Conservation (phyloP, 2,329 filamentous ascomycete species). For the Escovopsis sp. region DNA sequence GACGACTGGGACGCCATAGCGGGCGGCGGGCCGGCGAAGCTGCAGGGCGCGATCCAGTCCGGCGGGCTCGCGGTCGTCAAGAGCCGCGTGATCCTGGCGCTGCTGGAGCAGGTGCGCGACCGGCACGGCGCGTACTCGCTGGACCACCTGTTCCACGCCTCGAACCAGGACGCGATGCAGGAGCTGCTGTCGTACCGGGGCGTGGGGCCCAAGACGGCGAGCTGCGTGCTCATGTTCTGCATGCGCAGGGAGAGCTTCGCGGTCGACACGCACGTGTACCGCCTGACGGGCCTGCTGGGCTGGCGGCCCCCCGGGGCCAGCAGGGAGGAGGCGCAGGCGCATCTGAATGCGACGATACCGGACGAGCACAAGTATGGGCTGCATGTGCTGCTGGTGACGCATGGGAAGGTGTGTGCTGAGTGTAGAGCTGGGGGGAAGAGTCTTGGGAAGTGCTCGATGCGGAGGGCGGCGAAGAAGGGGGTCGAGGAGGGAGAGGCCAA, state of each 20-base stretch:
- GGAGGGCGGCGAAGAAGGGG: conserved; percentile 21
- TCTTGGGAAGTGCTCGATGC: conserved; percentile 23
- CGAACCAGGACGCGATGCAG: conserved; percentile 31
- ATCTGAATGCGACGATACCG: conserved; percentile 32
- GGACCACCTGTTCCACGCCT: conserved; percentile 29
- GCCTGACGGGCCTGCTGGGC: conserved; percentile 31
- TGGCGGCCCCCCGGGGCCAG: conserved; percentile 28
- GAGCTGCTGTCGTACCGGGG: conserved; percentile 34
- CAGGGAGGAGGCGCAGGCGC: conserved; percentile 32
- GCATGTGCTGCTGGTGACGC: conserved; percentile 32
- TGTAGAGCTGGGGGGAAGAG: conserved; percentile 29
- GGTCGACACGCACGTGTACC: conserved; percentile 37
- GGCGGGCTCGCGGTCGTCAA: conserved; percentile 62
- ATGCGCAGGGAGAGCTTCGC: conserved; percentile 31
- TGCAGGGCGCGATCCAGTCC: conserved; percentile 47
- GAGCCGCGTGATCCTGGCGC: conserved; percentile 53
- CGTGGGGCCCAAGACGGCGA: conserved; percentile 39
- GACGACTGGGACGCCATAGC: conserved; percentile 28
- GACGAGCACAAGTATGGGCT: conserved; percentile 33
- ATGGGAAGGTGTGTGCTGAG: conserved; percentile 29
- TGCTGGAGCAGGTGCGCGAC: conserved; percentile 46
- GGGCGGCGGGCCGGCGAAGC: conserved; percentile 21
- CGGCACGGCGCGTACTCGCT: conserved; percentile 28
- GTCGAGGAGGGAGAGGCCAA: conserved; percentile 9
- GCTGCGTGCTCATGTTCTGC: conserved; percentile 37